Evolutionary conservation across 1,284 basidiomycete species (phyloP).

Genomic region (Irpex rosettiformis): DNA sequence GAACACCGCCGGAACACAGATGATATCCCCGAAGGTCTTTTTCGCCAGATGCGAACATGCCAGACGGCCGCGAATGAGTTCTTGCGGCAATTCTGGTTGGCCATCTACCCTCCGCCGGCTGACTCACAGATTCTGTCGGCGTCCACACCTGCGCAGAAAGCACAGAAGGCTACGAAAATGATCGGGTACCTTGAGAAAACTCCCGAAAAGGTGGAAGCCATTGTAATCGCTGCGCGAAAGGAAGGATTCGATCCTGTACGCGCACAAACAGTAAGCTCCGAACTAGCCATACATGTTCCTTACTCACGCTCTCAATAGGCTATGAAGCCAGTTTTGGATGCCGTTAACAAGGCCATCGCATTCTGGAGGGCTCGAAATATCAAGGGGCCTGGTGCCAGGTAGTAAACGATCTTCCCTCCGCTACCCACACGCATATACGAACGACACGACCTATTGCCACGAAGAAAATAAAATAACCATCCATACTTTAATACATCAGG

Average conservation of each 20-base stretch:
- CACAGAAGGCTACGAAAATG: slow-evolving; percentile 83
- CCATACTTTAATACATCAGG: slow-evolving; percentile 3
- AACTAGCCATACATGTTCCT: not conserved
- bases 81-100: slow-evolving; percentile 92
- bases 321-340: slow-evolving; percentile 75
- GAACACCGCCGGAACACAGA: slow-evolving; percentile 38
- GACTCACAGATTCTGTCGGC: slow-evolving; percentile 48
- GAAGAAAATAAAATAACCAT: not conserved
- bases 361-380: slow-evolving; percentile 43
- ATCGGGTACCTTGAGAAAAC: slow-evolving; percentile 75
- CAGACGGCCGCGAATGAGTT: slow-evolving; percentile 96
- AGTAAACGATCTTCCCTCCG: not conserved
- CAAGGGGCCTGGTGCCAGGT: slow-evolving; percentile 11
- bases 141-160: slow-evolving; percentile 60
- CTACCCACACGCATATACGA: not conserved
- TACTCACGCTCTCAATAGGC: slow-evolving; percentile 43
- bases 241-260: slow-evolving; percentile 61
- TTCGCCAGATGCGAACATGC: slow-evolving; percentile 81
- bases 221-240: slow-evolving; percentile 61
- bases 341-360: slow-evolving; percentile 73
- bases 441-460: not conserved
- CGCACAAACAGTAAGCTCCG: slow-evolving; percentile 58
- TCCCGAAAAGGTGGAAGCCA: slow-evolving; percentile 74
- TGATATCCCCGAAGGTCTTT: slow-evolving; percentile 76
- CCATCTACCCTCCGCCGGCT: slow-evolving; percentile 74